Conservation (phyloP, 2,329 filamentous ascomycete genomes). For the Epichloe baconii region DNA sequence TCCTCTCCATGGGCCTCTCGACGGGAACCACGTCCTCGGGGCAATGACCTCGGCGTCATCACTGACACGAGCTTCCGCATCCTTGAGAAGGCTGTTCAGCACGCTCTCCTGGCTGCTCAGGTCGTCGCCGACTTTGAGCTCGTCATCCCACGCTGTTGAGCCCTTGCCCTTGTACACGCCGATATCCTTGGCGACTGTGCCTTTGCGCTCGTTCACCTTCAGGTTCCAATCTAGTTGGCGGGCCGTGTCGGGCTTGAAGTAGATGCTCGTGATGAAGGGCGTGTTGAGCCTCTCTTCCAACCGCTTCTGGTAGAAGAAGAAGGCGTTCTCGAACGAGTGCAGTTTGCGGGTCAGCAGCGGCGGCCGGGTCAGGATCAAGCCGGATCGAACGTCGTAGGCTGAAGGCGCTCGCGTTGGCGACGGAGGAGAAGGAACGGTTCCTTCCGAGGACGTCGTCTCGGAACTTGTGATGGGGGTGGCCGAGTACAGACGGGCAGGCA, state of each 20-base stretch:
- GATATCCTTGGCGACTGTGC: constrained; percentile 70
- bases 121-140: constrained; percentile 62
- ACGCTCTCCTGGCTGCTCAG: constrained; percentile 51
- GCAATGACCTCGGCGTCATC: constrained; percentile 47
- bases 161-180: constrained; percentile 66
- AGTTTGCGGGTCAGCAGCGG: constrained; percentile 76
- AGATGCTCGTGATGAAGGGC: constrained; percentile 83
- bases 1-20: constrained; percentile 55
- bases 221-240: constrained; percentile 80
- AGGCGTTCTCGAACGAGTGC: constrained; percentile 80
- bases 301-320: constrained; percentile 93
- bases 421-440: constrained; percentile 7
- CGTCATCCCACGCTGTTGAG: constrained; percentile 76
- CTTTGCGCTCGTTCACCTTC: constrained; percentile 60
- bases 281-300: constrained; percentile 84
- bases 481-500: constrained; percentile 24
- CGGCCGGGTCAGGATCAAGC: constrained; percentile 76
- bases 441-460: constrained; percentile 9
- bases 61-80: constrained; percentile 54
- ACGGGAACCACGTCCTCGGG: constrained; percentile 50
- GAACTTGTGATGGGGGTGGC: constrained; percentile 13
- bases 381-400: constrained; percentile 41
- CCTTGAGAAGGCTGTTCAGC: constrained; percentile 56
- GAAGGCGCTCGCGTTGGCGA: constrained; percentile 5
- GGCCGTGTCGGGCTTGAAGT: constrained; percentile 84